phyloP scores from a whole-genome alignment of 2,329 filamentous ascomycete species.

The Xylaria hypoxylon region DNA sequence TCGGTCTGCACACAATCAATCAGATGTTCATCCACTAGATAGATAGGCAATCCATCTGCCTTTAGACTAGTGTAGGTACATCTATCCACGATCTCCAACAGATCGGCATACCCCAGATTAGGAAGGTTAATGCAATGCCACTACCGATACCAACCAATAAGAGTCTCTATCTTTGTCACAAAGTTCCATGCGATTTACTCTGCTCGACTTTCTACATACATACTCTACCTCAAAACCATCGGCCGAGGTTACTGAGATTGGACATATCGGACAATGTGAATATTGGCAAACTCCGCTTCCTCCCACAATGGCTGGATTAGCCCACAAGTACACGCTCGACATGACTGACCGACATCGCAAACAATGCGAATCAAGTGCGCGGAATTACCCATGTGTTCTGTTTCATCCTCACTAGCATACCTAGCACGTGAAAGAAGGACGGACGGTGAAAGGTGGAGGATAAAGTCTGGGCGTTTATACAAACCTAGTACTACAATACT shows the following conservation, averaged over 20 bases:
- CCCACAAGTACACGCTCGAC: background rate
- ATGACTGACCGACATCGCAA: no score
- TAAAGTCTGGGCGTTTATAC: constrained; percentile 3
- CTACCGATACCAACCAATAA: constrained; percentile 28
- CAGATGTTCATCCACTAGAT: constrained; percentile 11
- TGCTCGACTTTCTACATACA: background rate
- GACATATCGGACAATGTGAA: background rate
- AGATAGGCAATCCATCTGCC: background rate
- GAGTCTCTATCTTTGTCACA: constrained; percentile 19
- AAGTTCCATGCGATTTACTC: constrained; percentile 19
- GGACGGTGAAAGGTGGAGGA: constrained; percentile 10
- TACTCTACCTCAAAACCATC: background rate
- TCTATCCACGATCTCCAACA: constrained; percentile 20
- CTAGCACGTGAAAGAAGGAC: constrained; percentile 23
- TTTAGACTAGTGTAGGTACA: background rate
- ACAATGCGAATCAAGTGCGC: constrained; percentile 23
- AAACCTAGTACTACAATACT: background rate
- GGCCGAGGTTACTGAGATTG: background rate
- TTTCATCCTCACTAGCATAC: background rate
- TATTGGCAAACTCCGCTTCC: background rate
- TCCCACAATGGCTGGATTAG: background rate
- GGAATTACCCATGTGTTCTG: constrained; percentile 22
- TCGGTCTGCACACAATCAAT: constrained; percentile 20
- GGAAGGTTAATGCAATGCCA: constrained; percentile 35
- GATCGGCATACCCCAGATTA: constrained; percentile 38